phyloP scores from a whole-genome alignment of 768 basidiomycete genomes.

The Cubamyces lactineus region DNA sequence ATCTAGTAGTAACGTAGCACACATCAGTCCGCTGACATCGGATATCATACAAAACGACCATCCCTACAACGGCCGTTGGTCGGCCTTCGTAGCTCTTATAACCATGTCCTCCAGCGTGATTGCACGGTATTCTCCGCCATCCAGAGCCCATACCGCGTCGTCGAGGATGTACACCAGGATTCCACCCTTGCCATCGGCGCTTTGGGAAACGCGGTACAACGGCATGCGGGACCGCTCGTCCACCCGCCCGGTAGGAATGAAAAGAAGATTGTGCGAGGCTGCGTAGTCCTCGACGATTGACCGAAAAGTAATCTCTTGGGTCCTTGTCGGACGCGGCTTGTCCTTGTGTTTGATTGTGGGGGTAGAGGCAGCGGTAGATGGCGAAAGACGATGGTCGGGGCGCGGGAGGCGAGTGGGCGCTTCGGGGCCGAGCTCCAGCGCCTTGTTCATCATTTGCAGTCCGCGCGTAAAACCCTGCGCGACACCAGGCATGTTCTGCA shows the following conservation, averaged over 20 bases:
- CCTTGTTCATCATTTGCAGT: slow-evolving; percentile 92
- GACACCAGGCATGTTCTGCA: slow-evolving; percentile 69
- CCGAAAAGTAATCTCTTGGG: slow-evolving; percentile 89
- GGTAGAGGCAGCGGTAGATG: slow-evolving; percentile 29
- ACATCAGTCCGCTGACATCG: not conserved
- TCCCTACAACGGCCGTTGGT: not conserved
- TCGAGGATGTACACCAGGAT: slow-evolving; percentile 88
- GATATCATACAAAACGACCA: slow-evolving; percentile 6
- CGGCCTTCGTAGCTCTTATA: slow-evolving; percentile 47
- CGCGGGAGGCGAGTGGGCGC: slow-evolving; percentile 69
- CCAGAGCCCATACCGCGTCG: slow-evolving; percentile 90
- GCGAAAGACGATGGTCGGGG: slow-evolving; percentile 54
- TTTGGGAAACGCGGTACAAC: slow-evolving; percentile 79
- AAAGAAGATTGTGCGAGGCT: slow-evolving; percentile 82
- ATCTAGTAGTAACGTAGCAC: not conserved
- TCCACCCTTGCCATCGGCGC: slow-evolving; percentile 83
- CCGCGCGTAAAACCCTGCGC: slow-evolving; percentile 84
- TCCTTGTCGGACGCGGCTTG: slow-evolving; percentile 50
- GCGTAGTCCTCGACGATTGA: slow-evolving; percentile 92
- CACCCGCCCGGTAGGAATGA: slow-evolving; percentile 84
- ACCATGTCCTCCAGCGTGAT: slow-evolving; percentile 92
- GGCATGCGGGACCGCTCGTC: slow-evolving; percentile 90
- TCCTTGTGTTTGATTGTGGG: slow-evolving; percentile 41
- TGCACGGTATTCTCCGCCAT: slow-evolving; percentile 65
- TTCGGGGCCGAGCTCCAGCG: slow-evolving; percentile 82